Percentiles rank a stretch among this genome's conserved stretches.
Conservation (phyloP, 768 basidiomycete genomes). For the Lactifluus volemus region DNA sequence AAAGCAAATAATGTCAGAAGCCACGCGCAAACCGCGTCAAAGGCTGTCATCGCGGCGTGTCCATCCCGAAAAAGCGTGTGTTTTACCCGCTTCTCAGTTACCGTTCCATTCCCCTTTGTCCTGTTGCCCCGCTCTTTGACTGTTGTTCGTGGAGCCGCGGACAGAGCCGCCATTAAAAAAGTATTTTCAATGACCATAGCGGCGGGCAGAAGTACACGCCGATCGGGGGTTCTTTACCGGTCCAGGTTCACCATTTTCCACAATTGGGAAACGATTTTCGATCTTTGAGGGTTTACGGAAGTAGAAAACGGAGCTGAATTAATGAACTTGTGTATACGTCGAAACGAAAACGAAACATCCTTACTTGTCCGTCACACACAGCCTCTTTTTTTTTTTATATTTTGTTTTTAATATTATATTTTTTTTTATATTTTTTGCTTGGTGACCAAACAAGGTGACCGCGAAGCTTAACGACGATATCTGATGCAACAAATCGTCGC, state of each 20-base stretch:
- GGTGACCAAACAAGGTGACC: slow-evolving; percentile 4
- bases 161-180: slow-evolving; percentile 8
- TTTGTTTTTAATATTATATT: neutral
- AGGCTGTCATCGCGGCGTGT: neutral
- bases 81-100: neutral
- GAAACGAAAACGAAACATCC: neutral
- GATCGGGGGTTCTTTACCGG: slow-evolving; percentile 6
- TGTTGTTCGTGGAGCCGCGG: slow-evolving; percentile 14
- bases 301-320: slow-evolving; percentile 8
- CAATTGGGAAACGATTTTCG: neutral
- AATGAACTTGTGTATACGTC: slow-evolving; percentile 3
- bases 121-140: neutral
- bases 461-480: slow-evolving; percentile 12
- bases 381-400: neutral
- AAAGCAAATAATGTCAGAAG: slow-evolving; percentile 3
- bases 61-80: slow-evolving; percentile 4
- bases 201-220: slow-evolving; percentile 10
- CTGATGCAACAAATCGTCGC: slow-evolving; percentile 15
- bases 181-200: slow-evolving; percentile 3
- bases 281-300: slow-evolving; percentile 1
- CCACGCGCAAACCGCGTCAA: neutral
- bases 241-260: slow-evolving; percentile 2
- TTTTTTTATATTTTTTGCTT: neutral
- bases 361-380: neutral
- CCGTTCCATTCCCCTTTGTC: slow-evolving; percentile 4